Conservation (phyloP, 108 stramenopile species). For the Cyclostephanos invisitatus region DNA sequence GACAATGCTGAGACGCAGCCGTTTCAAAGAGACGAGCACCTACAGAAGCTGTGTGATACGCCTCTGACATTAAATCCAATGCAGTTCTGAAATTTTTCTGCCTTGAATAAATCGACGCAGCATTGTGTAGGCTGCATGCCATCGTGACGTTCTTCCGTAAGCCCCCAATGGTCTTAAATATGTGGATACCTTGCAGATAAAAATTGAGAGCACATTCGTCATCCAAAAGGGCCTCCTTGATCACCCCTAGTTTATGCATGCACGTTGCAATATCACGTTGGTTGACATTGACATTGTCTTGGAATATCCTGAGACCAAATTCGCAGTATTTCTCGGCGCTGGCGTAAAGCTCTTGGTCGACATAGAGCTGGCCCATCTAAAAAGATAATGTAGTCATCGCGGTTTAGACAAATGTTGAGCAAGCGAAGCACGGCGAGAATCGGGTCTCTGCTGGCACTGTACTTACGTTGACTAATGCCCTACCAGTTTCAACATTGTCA, state of each 20-base stretch:
- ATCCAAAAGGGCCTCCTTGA: constrained; percentile 26
- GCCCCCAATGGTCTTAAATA: constrained; percentile 26
- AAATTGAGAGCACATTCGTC: constrained; percentile 27
- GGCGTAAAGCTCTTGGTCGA: constrained; percentile 19
- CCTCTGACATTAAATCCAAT: constrained; percentile 36
- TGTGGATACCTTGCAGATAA: constrained; percentile 34
- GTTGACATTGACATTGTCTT: neutral
- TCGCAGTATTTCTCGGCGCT: constrained; percentile 40
- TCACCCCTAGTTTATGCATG: constrained; percentile 42
- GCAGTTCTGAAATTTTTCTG: constrained; percentile 21
- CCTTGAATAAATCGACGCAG: constrained; percentile 20
- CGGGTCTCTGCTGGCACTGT: neutral
- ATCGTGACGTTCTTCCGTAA: constrained; percentile 11
- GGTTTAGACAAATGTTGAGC: neutral
- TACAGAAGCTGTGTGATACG: constrained; percentile 21
- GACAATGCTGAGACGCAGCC: constrained; percentile 43
- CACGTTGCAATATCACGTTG: constrained; percentile 37
- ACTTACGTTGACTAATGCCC: constrained; percentile 42
- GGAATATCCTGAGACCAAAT: constrained; percentile 52
- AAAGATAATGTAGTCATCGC: neutral
- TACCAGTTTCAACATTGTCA: constrained; percentile 42
- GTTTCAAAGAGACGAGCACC: constrained; percentile 38
- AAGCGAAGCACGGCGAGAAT: neutral
- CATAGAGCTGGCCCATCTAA: constrained; percentile 41
- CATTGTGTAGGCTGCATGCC: constrained; percentile 38